Percentiles rank a stretch among this genome's conserved stretches.
These are phyloP conservation scores for Phycomyces nitens DNA, from an alignment of 192 early-diverging fungal species.

Conservation along the genomic window DNA sequence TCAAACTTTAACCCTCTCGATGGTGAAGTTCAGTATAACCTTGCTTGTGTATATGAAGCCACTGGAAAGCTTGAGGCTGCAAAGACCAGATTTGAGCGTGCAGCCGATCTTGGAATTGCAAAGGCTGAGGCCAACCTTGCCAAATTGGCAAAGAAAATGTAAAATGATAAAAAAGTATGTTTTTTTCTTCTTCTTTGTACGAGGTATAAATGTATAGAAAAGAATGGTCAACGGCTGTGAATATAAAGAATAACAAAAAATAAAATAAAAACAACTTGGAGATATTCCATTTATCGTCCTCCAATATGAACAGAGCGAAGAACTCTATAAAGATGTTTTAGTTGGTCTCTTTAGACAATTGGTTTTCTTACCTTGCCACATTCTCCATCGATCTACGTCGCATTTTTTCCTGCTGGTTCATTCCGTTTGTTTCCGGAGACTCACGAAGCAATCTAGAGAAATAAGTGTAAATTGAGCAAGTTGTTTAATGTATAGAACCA, in stretches of 20 bases:
- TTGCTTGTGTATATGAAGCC: constrained; percentile 63
- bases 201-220: background rate
- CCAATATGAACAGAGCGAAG: constrained; percentile 29
- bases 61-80: constrained; percentile 52
- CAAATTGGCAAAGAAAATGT: constrained; percentile 46
- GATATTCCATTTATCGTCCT: background rate
- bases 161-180: background rate
- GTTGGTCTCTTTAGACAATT: background rate
- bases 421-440: constrained; percentile 5
- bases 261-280: background rate
- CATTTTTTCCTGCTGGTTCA: constrained; percentile 22
- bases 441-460: constrained; percentile 24
- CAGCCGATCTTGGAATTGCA: constrained; percentile 46
- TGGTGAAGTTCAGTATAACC: constrained; percentile 64
- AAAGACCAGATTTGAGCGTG: constrained; percentile 50
- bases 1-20: constrained; percentile 58
- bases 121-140: constrained; percentile 52
- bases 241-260: background rate
- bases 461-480: background rate
- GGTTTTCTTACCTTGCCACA: constrained; percentile 32
- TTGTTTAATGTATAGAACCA: background rate
- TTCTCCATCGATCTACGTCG: constrained; percentile 42
- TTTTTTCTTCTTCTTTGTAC: background rate
- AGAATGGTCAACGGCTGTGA: background rate
- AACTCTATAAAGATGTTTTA: constrained; percentile 16